Evolutionary conservation across 1,284 basidiomycete genomes (phyloP).

Genomic region (Sparassis latifolia): DNA sequence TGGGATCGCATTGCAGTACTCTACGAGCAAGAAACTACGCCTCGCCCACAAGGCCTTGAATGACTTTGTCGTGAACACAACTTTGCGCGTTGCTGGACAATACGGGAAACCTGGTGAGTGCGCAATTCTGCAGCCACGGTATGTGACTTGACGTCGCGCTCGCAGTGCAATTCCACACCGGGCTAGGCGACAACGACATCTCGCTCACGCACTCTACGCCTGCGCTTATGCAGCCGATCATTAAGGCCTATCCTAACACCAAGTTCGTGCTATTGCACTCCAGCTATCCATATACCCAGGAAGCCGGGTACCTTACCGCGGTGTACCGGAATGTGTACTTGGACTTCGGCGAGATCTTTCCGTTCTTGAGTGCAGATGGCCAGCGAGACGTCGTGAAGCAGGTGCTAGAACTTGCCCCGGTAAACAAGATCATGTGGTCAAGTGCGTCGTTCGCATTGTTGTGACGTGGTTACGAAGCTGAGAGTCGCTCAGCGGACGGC

Average conservation of each 20-base stretch:
- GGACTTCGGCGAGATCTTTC: conserved; percentile 78
- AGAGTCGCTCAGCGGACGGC: conserved; percentile 48
- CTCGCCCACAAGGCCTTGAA: conserved; percentile 59
- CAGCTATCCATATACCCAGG: conserved; percentile 66
- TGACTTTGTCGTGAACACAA: conserved; percentile 54
- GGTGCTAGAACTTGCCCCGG: conserved; percentile 63
- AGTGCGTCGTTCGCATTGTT: conserved; percentile 47
- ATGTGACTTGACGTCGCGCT: neutral
- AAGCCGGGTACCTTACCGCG: conserved; percentile 67
- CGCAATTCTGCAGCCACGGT: neutral
- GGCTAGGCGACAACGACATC: conserved; percentile 70
- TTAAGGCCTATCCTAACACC: conserved; percentile 53
- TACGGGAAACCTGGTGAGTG: conserved; percentile 50
- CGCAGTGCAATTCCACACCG: conserved; percentile 76
- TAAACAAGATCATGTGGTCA: conserved; percentile 74
- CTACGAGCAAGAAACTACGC: conserved; percentile 30
- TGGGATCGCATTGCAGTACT: conserved; percentile 8
- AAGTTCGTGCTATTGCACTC: conserved; percentile 65
- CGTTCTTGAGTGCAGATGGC: conserved; percentile 54
- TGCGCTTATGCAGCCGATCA: conserved; percentile 57
- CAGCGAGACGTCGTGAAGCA: conserved; percentile 54
- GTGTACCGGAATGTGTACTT: conserved; percentile 69
- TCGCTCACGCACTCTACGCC: conserved; percentile 54
- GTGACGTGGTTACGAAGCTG: neutral
- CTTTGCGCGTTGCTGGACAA: conserved; percentile 44